These are phyloP conservation scores for Obelidium mucronatum DNA, from an alignment of 192 early-diverging fungal genomes.

Conservation along the genomic window DNA sequence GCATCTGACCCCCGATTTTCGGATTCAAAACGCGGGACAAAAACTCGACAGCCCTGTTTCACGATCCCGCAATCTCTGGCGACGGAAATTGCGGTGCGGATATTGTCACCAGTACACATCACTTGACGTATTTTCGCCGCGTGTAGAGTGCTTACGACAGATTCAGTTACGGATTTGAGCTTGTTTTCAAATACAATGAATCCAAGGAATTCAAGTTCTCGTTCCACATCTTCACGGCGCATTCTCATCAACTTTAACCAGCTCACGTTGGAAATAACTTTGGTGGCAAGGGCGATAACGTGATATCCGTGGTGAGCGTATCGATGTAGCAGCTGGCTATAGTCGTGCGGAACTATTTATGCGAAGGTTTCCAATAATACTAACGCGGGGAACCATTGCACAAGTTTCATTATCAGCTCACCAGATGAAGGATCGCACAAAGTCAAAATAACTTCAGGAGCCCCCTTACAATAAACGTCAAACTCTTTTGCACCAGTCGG, in stretches of 20 bases:
- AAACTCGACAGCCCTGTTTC: slow-evolving; percentile 74
- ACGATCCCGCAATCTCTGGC: slow-evolving; percentile 92
- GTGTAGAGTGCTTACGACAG: slow-evolving; percentile 78
- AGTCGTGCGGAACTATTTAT: slow-evolving; percentile 86
- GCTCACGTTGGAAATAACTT: slow-evolving; percentile 68
- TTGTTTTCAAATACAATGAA: slow-evolving; percentile 99
- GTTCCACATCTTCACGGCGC: slow-evolving; percentile 88
- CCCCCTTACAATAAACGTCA: slow-evolving; percentile 96
- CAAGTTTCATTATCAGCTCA: slow-evolving; percentile 35
- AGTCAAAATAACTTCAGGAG: slow-evolving; percentile 92
- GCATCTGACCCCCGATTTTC: slow-evolving; percentile 59
- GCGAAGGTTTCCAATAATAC: background rate
- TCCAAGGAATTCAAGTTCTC: slow-evolving; percentile 86
- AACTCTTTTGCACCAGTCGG: slow-evolving; percentile 39
- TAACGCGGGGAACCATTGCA: slow-evolving; percentile 17
- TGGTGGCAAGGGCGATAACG: slow-evolving; percentile 92
- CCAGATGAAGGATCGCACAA: slow-evolving; percentile 84
- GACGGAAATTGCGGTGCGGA: slow-evolving; percentile 94
- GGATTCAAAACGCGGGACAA: slow-evolving; percentile 76
- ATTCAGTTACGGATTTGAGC: slow-evolving; percentile 85
- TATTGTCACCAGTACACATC: slow-evolving; percentile 99
- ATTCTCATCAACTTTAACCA: slow-evolving; percentile 81
- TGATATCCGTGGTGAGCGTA: slow-evolving; percentile 98
- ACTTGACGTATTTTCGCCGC: slow-evolving; percentile 90
- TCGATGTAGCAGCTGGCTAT: slow-evolving; percentile 75